phyloP scores from a whole-genome alignment of 257 asterid species.

The Gentiana dahurica region DNA sequence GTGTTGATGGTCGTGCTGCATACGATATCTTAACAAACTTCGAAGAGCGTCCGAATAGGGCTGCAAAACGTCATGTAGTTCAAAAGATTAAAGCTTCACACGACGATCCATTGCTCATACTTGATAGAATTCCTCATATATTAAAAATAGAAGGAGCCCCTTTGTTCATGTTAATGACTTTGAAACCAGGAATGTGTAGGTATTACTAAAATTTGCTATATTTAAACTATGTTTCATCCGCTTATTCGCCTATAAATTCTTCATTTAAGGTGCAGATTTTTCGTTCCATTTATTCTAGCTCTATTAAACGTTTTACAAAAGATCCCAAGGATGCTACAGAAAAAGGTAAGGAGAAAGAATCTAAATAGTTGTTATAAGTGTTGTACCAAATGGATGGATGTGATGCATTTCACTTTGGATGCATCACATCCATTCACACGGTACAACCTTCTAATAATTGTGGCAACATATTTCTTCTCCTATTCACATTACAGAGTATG shows the following conservation, averaged over 20 bases:
- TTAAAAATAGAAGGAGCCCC: slow-evolving; percentile 37
- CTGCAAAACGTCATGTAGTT: slow-evolving; percentile 51
- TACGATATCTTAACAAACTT: slow-evolving; percentile 73
- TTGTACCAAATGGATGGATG: too few relatives aligned
- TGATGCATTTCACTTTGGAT: too few relatives aligned
- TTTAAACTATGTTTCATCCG: too few relatives aligned
- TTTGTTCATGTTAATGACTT: slow-evolving; percentile 34
- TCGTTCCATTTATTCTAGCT: slow-evolving; percentile 87
- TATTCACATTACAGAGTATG: not conserved
- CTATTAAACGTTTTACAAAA: slow-evolving; percentile 87
- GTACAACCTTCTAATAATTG: too few relatives aligned
- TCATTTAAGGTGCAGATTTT: slow-evolving; percentile 35
- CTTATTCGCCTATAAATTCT: too few relatives aligned
- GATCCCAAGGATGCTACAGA: slow-evolving; percentile 58
- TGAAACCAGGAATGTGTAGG: slow-evolving; percentile 79
- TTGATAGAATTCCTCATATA: slow-evolving; percentile 65
- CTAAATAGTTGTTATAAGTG: too few relatives aligned
- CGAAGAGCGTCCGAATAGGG: slow-evolving; percentile 82
- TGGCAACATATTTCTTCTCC: too few relatives aligned
- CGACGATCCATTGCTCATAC: slow-evolving; percentile 67
- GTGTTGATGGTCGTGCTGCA: slow-evolving; percentile 80
- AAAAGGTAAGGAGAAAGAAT: slow-evolving; percentile 25
- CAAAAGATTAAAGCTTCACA: slow-evolving; percentile 43
- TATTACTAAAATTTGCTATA: slow-evolving; percentile 6
- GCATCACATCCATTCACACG: too few relatives aligned